Evolutionary conservation across 1,139 yeast species (phyloP), one percentile per base, ranked within the genome.

Genomic region (Hanseniaspora gamundiae): DNA sequence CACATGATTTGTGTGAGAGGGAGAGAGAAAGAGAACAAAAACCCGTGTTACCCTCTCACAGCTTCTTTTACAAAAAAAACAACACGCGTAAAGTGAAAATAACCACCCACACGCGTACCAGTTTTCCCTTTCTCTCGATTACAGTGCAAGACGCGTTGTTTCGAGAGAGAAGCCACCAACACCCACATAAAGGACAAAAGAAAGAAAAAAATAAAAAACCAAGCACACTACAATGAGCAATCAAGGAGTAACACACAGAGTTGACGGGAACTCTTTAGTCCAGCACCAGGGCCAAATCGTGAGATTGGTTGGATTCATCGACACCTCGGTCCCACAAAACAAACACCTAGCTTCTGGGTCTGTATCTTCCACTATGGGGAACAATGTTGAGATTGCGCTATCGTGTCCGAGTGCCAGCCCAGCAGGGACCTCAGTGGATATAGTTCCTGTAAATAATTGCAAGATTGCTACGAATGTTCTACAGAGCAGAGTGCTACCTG

Each of bases 261-360:
- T 33, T 33, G 36, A 33, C 22, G 36, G 36, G 4, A 33, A 19
- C 22, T 33, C 36, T 17, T 19, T 33, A 4, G 21, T 33, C n/a
- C 36, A 33, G 22, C 36, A 33, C 36, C 36, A 33, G 36, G 36
- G 36, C 13, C 36, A 33, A 19, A 33, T 33, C 9, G 36, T 33
- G 13, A 33, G 36, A 33, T 19, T 33, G 10, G 36, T 33, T 8
- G 36, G 36, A 9, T 33, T n/a, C 22, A 17, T 33, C 22, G 36
- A 33, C 11, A 9, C 22, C n/a, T 10, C 20, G 6, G 36, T 13
- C 10, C 36, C 36, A 17, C 36, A 33, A 11, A 33, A 33, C 36
- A 33, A 33, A 17, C 17, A 6, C 16, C 9, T 24, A 9, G 19
- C 16, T 33, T 33, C 16, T 4, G 17, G 17, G 6, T 13, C 36